phyloP scores from a whole-genome alignment of 108 stramenopile species.

The Stephanodiscus triporus region DNA sequence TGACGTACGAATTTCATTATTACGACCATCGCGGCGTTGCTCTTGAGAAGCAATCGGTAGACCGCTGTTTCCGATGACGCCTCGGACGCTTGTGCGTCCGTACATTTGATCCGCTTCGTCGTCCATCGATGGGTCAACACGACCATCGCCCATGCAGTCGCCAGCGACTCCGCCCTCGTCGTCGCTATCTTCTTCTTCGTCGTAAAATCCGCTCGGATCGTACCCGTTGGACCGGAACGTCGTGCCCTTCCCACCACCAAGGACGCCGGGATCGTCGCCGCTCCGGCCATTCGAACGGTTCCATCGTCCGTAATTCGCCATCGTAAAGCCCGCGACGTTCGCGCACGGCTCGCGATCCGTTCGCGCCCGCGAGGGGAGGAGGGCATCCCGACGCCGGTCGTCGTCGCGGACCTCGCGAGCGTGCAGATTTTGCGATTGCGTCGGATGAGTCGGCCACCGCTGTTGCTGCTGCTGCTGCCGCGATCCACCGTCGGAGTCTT shows the following conservation, averaged over 20 bases:
- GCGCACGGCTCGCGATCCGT: too few relatives aligned
- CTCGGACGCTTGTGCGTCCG: not conserved
- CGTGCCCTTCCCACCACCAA: not conserved
- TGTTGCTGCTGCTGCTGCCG: too few relatives aligned
- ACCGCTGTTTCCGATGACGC: not conserved
- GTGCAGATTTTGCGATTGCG: not conserved
- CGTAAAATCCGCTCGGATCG: conserved; percentile 38
- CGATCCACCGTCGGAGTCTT: not conserved
- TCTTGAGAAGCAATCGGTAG: not conserved
- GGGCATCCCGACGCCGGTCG: not conserved
- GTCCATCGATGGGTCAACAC: not conserved
- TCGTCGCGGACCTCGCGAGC: not conserved
- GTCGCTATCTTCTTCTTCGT: conserved; percentile 24
- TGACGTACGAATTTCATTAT: not conserved
- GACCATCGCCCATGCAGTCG: not conserved
- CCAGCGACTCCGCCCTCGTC: conserved; percentile 10
- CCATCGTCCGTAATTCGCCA: not conserved
- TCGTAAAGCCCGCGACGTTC: too few relatives aligned
- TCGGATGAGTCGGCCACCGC: not conserved
- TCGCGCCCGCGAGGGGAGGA: too few relatives aligned
- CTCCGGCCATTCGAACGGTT: not conserved
- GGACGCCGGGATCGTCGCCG: too few relatives aligned
- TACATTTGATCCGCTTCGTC: not conserved
- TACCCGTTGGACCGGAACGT: conserved; percentile 6
- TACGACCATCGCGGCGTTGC: not conserved